Base-by-base conservation (phyloP, 495 filamentous ascomycete species). In the Astrothelium macrocarpum region DNA sequence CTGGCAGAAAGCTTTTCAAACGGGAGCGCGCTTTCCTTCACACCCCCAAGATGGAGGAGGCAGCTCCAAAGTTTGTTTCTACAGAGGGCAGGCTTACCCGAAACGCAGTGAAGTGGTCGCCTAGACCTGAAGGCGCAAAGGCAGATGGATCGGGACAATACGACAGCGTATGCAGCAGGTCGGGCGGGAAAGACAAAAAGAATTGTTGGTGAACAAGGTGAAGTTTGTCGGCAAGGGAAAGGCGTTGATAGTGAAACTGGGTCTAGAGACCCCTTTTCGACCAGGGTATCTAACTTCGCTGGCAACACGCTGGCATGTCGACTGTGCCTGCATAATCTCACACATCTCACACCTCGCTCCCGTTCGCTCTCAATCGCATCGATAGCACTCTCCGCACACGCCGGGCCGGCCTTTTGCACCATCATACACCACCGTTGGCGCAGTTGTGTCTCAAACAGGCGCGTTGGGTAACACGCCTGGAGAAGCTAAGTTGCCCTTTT, bases 151-250 rank as follows among this genome's bases (percentile, higher is more conserved):
- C 25, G 12, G 23, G 23, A 20, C 20, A 20, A 29, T 56, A 26
- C 29, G 12, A 56, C 12, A 0, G 5, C 49, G 25, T 25, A 25
- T 9, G 25, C 12, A 56, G 16, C 49, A 9, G 0, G 49, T 26
- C 16, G n/a, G 49, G 25, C 49, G 25, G 12, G 49, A 56, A 29
- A 25, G 25, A 25, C 9, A 56, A 56, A 56, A 56, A 23, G 49
- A 56, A 56, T 29, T 56, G 49, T 56, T 56, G 20, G 5, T 56
- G 12, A 10, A 25, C 12, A 9, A 56, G 49, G 49, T 29, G 45
- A 56, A 56, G 49, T 56, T 29, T 56, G 49, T 56, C 49, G 49
- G 49, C 49, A 56, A 56, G 49, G 49, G 49, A 56, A 56, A 56
- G 49, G 49, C 49, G 49, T 56, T 56, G 43, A 56, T 56, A 25